Base-by-base conservation (phyloP, 1,284 basidiomycete species). In the Sphagnurus paluster region DNA sequence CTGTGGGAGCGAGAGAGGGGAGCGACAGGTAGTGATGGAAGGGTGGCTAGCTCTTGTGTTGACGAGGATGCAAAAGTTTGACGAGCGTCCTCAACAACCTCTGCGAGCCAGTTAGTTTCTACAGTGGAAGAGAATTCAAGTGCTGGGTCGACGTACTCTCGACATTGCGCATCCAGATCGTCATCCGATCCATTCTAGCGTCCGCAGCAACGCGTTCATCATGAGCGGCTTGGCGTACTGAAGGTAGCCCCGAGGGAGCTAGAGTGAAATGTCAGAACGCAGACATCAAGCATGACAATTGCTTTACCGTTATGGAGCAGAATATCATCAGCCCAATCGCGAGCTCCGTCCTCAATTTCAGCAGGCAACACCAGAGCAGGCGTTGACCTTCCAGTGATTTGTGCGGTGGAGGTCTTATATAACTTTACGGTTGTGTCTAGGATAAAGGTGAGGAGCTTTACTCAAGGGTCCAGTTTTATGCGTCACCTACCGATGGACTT, bases 131-230 rank as follows among this genome's bases (percentile, higher is more conserved):
- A 28, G 17, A 26, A 21, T 8, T 6, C 2, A 29, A 43, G 23
- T 30, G 25, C 9, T 16, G 16, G 39, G 43, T 44, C 5, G 40
- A 75, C 86, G 59, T 60, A 90, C 87, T 84, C 66, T 90, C 87
- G 8, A 89, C 84, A 47, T 79, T 86, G 54, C 77, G 77, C 64
- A 88, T 84, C 88, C 87, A 90, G 42, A 82, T 67, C 1, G 79
- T 76, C 81, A 90, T 80, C 44, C 87, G 71, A 56, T 90, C 86
- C 28, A 72, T 65, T 34, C 75, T 72, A 28, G 74, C 75, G 50
- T 83, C 82, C 25, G 70, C 75, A 23, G 66, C 77, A 17, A 77
- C 56, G 30, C 70, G 72, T 49, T 79, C 79, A 53, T 69, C 77
- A 32, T 70, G 74, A 24, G 70, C 68, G 0, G 77, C 75, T 53